Base-by-base conservation (phyloP, 2,329 filamentous ascomycete genomes). In the Sclerotinia sclerotiorum region DNA sequence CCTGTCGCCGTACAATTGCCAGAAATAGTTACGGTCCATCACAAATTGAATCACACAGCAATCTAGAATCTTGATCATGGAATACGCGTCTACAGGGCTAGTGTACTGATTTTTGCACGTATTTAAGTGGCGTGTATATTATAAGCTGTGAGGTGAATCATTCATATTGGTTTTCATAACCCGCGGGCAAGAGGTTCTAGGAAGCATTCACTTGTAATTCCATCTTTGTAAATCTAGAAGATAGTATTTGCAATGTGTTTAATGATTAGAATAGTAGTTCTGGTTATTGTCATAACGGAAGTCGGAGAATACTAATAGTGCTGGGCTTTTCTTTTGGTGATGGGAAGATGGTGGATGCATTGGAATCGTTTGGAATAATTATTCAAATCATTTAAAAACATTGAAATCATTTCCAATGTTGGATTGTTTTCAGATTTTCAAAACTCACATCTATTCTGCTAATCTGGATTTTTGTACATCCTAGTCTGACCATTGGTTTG, bases 131-230 rank as follows among this genome's bases (percentile, higher is more conserved):
- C 3, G n/a, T 24, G 6, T 13, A 24, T 2, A 56, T 24, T n/a
- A 2, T n/a, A 2, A 0, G 15, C 1, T 10, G 24, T 27, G n/a
- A 6, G 55, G 5, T 7, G 6, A 5, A 57, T 8, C 5, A 21
- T 13, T 13, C 2, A 17, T n/a, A 6, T 2, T 39, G 1, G 6
- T 24, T n/a, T n/a, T 8, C 1, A 56, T 24, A 3, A 24, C 11
- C 8, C 1, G 6, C 7, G 5, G 19, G 4, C 2, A 1, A 17
- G 3, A 56, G n/a, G 5, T 15, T 24, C 0, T 0, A 7, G n/a
- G 11, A 15, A n/a, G 32, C 8, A 7, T 35, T 24, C 0, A 3
- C 13, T 56, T 57, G 21, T 32, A 55, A 29, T 55, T 39, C n/a
- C 21, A 57, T 39, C n/a, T 5, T 21, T 15, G 3, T 39, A 5